A percentile compares a stretch with the other conserved stretches of the same genome.
Evolutionary conservation across 2,329 filamentous ascomycete species (phyloP).

Genomic region (Fusarium bulbicola): DNA sequence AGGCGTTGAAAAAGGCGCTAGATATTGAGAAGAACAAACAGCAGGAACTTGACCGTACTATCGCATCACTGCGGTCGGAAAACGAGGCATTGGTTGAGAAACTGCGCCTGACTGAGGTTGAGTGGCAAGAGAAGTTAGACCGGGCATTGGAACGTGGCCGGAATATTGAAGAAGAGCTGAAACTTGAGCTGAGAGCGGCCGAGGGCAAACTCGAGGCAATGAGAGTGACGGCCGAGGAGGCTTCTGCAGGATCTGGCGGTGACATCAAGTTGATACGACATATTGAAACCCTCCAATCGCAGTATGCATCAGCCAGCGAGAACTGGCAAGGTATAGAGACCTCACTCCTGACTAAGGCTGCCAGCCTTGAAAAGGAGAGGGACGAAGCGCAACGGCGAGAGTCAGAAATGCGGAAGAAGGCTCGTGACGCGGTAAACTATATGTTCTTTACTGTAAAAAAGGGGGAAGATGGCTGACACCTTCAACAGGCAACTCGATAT

Average conservation of each 20-base stretch:
- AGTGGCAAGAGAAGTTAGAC: conserved; percentile 77
- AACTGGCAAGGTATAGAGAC: conserved; percentile 98
- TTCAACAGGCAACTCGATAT: conserved; percentile 65
- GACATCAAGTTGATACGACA: conserved; percentile 92
- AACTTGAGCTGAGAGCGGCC: conserved; percentile 77
- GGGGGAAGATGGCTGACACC: conserved; percentile 27
- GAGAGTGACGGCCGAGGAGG: conserved; percentile 87
- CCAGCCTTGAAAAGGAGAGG: conserved; percentile 85
- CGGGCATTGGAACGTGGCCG: conserved; percentile 76
- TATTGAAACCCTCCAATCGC: conserved; percentile 93
- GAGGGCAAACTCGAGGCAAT: conserved; percentile 92
- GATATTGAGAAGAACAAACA: conserved; percentile 70
- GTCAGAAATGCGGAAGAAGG: conserved; percentile 87
- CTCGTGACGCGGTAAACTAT: conserved; percentile 80
- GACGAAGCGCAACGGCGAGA: conserved; percentile 87
- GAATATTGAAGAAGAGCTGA: conserved; percentile 78
- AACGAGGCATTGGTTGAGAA: conserved; percentile 79
- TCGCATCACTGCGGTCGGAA: conserved; percentile 77
- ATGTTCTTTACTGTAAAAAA: background rate
- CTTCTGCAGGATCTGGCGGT: conserved; percentile 80
- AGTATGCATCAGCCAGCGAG: conserved; percentile 92
- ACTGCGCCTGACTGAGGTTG: conserved; percentile 72
- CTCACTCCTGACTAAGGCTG: conserved; percentile 79
- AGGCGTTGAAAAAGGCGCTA: conserved; percentile 72
- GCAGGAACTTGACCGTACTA: conserved; percentile 64